Evolutionary conservation across 495 filamentous ascomycete species (phyloP), one percentile per base, ranked within the genome.

Genomic region (Hypoxylon crocopeplum): DNA sequence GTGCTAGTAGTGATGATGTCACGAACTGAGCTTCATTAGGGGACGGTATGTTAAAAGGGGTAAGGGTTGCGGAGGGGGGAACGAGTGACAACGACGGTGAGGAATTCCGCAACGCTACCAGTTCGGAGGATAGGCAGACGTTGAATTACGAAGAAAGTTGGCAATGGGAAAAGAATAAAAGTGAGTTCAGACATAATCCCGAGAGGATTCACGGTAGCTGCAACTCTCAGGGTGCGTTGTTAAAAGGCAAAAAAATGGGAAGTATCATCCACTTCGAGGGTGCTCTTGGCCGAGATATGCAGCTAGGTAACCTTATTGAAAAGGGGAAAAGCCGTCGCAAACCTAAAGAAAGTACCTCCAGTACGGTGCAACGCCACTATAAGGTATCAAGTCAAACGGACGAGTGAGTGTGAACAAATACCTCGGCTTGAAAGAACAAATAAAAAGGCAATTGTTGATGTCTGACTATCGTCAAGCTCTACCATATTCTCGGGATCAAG

Each of bases 231-330:
- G n/a, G n/a, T n/a, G n/a, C n/a, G n/a, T n/a, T n/a, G n/a, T n/a
- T n/a, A n/a, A n/a, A n/a, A n/a, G 16, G 5, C 13, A 48, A n/a
- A 2, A 27, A 40, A 24, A 40, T 5, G 32, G 32, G 3, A 34
- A 10, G 32, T 34, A 19, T 36, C 7, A 13, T 45, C 12, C 39
- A 53, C 25, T 20, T 34, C 13, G 21, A 41, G 33, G n/a, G n/a
- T 36, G n/a, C n/a, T n/a, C n/a, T n/a, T n/a, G 24, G 39, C 40
- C 51, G 36, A 63, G 16, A 39, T 58, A 54, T 58, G 59, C 59
- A 37, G 36, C 47, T 58, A 54, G 22, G 44, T 39, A 64, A 64
- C 60, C 44, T 64, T 64, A 54, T 53, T 54, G 34, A 17, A 38
- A 7, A 48, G 20, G 42, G 29, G 15, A n/a, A 1, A 15, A 33